Base-by-base conservation (phyloP, 441 rosid species). In the Aleurites moluccanus region DNA sequence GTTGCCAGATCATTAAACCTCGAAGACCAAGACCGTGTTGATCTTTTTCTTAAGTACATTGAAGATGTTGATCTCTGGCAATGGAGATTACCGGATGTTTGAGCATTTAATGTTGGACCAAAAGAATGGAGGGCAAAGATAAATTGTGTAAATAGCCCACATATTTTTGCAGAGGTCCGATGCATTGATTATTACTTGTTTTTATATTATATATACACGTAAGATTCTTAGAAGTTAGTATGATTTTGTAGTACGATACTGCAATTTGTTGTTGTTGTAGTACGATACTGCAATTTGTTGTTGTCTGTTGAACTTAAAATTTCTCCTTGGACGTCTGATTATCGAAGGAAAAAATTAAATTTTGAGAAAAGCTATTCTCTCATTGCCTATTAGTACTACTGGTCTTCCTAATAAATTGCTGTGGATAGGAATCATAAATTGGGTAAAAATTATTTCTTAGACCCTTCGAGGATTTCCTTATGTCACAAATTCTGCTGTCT, bases 61-160 rank as follows among this genome's bases (percentile, higher is more conserved):
- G 89, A 93, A 83, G 98, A 90, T 82, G 84, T 80, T 1, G 97
- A 89, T 81, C 93, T 93, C 84, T 83, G 83, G 27, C 73, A 60
- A 73, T 85, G 97, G 96, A 93, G 79, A 47, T 84, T 90, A 60
- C 85, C 85, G 0, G 86, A 89, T 69, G 80, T 76, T 72, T 82
- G 77, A 75, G 86, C 89, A 64, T 90, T 93, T 80, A 80, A 77
- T 57, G 78, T 86, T 57, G 93, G 96, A 64, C 68, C 87, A 15
- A 63, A 74, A 65, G 93, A 89, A 80, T 90, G 88, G 88, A 85
- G 83, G 16, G 80, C 92, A 21, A 90, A 76, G 88, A 72, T 90
- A 69, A 93, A 90, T 67, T 86, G 88, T 80, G 72, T 90, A 80
- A 88, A 90, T 27, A 90, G 90, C 80, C 88, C 90, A 44, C 78